These are phyloP conservation scores for Gracilaria domingensis DNA, from an alignment of 23 red algal genomes.

Conservation along the genomic window DNA sequence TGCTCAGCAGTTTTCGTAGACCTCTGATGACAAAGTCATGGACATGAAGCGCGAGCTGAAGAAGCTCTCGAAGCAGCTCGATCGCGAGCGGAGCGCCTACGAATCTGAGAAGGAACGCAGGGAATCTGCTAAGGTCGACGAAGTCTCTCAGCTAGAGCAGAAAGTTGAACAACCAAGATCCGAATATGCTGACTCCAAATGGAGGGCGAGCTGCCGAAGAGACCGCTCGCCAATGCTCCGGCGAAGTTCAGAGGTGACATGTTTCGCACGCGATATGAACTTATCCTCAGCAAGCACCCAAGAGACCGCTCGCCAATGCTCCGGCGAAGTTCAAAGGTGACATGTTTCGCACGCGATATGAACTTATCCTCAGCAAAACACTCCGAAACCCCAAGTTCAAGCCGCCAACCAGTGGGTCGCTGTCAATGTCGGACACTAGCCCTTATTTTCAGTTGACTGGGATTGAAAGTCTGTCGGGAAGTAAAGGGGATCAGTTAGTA, in stretches of 20 bases:
- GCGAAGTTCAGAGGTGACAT: conserved; percentile 47
- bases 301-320: conserved; percentile 35
- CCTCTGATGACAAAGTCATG: too few species aligned
- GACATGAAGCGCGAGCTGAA: conserved; percentile 24
- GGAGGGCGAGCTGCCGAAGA: conserved; percentile 17
- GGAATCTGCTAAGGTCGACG: too few species aligned
- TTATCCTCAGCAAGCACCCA: conserved; percentile 50
- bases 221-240: conserved; percentile 34
- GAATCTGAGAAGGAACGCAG: too few species aligned
- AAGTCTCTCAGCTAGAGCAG: too few species aligned
- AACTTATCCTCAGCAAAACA: conserved; percentile 54
- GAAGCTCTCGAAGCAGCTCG: conserved; percentile 21
- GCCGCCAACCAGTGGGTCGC: conserved; percentile 25
- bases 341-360: conserved; percentile 67
- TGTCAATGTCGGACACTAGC: conserved; percentile 9
- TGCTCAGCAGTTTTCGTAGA: not conserved
- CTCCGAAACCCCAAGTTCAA: conserved; percentile 67
- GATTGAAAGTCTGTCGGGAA: conserved; percentile 63
- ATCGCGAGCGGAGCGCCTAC: conserved; percentile 26
- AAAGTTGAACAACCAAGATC: conserved; percentile 8
- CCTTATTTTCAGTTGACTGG: conserved; percentile 76
- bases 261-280: conserved; percentile 68
- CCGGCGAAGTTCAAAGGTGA: conserved; percentile 42
- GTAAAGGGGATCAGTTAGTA: conserved; percentile 61
- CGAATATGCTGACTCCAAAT: conserved; percentile 25